Conservation (phyloP, 2,329 filamentous ascomycete species). For the Aspergillus glaucus region DNA sequence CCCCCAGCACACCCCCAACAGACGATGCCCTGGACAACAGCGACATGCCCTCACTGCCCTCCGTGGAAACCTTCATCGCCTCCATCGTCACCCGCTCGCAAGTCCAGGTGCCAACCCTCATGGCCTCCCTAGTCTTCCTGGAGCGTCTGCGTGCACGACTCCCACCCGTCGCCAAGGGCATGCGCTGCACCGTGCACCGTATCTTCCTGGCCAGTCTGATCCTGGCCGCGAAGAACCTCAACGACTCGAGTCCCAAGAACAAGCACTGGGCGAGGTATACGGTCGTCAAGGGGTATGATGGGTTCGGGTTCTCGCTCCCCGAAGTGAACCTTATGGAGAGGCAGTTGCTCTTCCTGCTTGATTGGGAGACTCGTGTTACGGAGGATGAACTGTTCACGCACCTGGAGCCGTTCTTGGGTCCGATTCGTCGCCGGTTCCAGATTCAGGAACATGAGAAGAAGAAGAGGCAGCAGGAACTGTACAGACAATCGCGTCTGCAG, state of each 20-base stretch:
- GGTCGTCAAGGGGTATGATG: constrained; percentile 62
- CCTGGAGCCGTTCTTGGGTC: constrained; percentile 80
- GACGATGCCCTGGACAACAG: constrained; percentile 33
- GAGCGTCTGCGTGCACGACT: constrained; percentile 74
- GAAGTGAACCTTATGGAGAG: constrained; percentile 99
- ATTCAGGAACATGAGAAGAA: constrained; percentile 45
- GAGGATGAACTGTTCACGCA: constrained; percentile 81
- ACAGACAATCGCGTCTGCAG: neutral
- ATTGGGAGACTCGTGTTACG: constrained; percentile 86
- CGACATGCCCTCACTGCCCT: constrained; percentile 55
- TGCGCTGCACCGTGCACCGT: constrained; percentile 92
- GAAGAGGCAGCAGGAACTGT: constrained; percentile 16
- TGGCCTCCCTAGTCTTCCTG: constrained; percentile 95
- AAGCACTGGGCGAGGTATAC: constrained; percentile 99
- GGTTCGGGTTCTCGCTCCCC: constrained; percentile 85
- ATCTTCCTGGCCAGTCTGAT: constrained; percentile 73
- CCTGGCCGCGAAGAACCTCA: constrained; percentile 88
- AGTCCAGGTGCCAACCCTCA: constrained; percentile 93
- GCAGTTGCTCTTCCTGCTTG: constrained; percentile 87
- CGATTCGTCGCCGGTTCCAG: constrained; percentile 60
- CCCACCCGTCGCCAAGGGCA: constrained; percentile 89
- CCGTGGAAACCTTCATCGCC: constrained; percentile 83
- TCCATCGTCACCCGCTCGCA: constrained; percentile 88
- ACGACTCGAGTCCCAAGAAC: constrained; percentile 98
- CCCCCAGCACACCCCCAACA: constrained; percentile 54